Evolutionary conservation across 495 filamentous ascomycete species (phyloP), one percentile per base, ranked within the genome.

Genomic region (Neurospora hispaniola): DNA sequence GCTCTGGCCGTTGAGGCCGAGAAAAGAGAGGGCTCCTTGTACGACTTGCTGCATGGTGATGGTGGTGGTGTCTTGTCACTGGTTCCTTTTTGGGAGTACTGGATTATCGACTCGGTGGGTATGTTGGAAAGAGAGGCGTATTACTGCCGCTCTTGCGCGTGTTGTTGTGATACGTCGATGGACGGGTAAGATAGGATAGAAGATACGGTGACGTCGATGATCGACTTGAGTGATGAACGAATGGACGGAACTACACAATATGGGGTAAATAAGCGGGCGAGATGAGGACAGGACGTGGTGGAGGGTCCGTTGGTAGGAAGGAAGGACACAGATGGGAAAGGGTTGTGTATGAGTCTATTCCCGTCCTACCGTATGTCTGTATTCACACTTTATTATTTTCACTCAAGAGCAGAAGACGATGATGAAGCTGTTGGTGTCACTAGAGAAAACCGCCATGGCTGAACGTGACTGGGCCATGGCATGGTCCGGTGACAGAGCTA

Each of bases 21-120:
- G 35, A 1, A n/a, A 14, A 14, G 42, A 41, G 71, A 69, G 70
- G 27, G 70, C 72, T 59, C 73, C 72, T 73, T 74, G 74, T 3
- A 70, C 72, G 59, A 75, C 2, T 66, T 66, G 74, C 23, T 74
- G 72, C 74, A 75, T 75, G 14, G 18, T 70, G 27, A 11, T 69
- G 12, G 31, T 69, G 43, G 23, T 39, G 9, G 2, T 39, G 31
- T n/a, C n/a, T n/a, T 39, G 71, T 35, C 35, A 35, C 14, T 66
- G 54, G 54, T 27, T 62, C 12, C 20, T 14, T 54, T 62, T 16
- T 35, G 23, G 27, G 23, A 18, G 12, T 35, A 35, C 23, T 1
- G 27, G 27, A 14, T 9, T 66, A 16, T 35, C 27, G 27, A 66
- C 54, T 66, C 54, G 54, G 16, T 66, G 27, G 0, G 54, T 27